phyloP scores from a whole-genome alignment of 306 rosid species.

The Trifolium dubium region DNA sequence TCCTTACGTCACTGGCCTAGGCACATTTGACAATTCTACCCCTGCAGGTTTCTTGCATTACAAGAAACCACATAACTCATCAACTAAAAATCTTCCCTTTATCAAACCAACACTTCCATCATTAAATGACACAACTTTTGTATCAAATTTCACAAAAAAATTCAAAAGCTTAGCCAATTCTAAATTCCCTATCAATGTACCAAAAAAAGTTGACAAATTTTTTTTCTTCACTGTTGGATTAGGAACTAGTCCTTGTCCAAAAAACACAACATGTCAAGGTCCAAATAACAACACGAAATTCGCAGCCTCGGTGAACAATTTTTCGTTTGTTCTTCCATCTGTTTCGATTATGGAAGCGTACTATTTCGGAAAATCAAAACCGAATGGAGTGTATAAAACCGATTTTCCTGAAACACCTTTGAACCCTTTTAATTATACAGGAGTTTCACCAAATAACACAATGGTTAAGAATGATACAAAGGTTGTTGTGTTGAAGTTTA shows the following conservation, averaged over 20 bases:
- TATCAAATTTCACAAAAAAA: conserved; percentile 52
- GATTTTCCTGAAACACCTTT: conserved; percentile 66
- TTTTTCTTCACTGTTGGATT: conserved; percentile 78
- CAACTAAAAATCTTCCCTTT: conserved; percentile 43
- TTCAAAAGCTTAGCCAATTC: conserved; percentile 59
- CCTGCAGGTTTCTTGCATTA: conserved; percentile 67
- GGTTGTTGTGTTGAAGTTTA: conserved; percentile 63
- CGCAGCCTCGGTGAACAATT: conserved; percentile 67
- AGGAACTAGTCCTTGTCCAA: conserved; percentile 73
- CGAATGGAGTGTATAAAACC: conserved; percentile 60
- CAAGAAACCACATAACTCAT: conserved; percentile 15
- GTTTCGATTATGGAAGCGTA: conserved; percentile 66
- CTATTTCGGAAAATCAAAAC: conserved; percentile 46
- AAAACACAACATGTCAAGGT: conserved; percentile 82
- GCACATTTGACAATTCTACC: conserved; percentile 78
- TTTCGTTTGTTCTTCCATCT: conserved; percentile 74
- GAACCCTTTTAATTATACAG: conserved; percentile 70
- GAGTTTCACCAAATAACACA: conserved; percentile 76
- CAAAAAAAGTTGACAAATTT: conserved; percentile 56
- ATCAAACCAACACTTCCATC: conserved; percentile 65
- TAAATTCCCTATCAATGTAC: conserved; percentile 71
- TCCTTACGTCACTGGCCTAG: conserved; percentile 67
- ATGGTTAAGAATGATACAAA: conserved; percentile 64
- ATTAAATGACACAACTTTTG: conserved; percentile 70
- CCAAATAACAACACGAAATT: conserved; percentile 73